Evolutionary conservation across 257 asterid species (phyloP).

Genomic region (Gentiana macrophylla): DNA sequence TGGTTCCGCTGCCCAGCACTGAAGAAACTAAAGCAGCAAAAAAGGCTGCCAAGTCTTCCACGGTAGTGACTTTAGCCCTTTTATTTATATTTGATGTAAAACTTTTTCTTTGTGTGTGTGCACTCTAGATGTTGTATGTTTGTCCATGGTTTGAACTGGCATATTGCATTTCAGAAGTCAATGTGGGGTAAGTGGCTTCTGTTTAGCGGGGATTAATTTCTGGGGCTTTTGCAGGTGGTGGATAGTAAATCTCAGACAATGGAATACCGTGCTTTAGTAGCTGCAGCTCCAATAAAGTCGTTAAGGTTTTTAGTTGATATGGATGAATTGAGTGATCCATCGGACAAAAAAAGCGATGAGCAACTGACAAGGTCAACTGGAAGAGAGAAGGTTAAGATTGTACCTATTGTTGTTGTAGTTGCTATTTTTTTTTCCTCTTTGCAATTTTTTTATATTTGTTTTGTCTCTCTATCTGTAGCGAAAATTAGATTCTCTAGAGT

Average conservation of each 20-base stretch:
- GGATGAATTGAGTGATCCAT: constrained; percentile 23
- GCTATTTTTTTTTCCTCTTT: constrained; percentile 10
- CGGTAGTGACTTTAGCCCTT: constrained; percentile 30
- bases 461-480: constrained; percentile 33
- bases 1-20: constrained; percentile 43
- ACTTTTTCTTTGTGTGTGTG: neutral
- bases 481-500: constrained; percentile 36
- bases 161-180: too few species aligned
- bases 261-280: constrained; percentile 65
- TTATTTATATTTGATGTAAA: neutral
- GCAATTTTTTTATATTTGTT: constrained; percentile 13
- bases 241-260: constrained; percentile 20
- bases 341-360: constrained; percentile 30
- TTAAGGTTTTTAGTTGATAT: constrained; percentile 55
- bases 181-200: too few species aligned
- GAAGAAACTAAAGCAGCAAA: constrained; percentile 40
- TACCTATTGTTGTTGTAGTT: constrained; percentile 1
- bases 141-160: neutral
- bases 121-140: neutral
- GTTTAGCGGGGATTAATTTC: too few species aligned
- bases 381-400: constrained; percentile 56
- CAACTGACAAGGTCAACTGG: constrained; percentile 11
- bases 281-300: constrained; percentile 79
- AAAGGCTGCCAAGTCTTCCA: constrained; percentile 36
- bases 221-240: neutral